phyloP scores from a whole-genome alignment of 139 green algal species.

The Volvox reticuliferus region DNA sequence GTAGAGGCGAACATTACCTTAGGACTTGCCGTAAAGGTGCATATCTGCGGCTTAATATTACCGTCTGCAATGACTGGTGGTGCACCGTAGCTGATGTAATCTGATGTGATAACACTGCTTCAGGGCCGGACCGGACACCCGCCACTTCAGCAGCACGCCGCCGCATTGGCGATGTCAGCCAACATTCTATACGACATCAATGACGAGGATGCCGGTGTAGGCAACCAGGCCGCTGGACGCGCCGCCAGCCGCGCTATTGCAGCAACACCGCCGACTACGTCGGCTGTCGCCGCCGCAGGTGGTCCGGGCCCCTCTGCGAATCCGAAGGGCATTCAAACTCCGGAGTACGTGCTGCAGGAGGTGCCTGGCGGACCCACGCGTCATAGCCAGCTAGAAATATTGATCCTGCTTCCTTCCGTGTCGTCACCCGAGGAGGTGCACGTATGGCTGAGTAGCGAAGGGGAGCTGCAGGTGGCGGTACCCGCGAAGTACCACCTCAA shows the following conservation, averaged over 20 bases:
- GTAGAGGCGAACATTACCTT: too few relatives aligned
- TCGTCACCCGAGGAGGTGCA: conserved; percentile 22
- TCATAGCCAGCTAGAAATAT: conserved; percentile 31
- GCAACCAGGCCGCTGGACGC: background rate
- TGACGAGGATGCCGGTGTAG: background rate
- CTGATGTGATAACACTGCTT: background rate
- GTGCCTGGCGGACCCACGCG: conserved; percentile 1
- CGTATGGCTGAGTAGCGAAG: conserved; percentile 1
- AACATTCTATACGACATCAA: conserved; percentile 25
- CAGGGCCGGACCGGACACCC: background rate
- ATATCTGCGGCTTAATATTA: too few relatives aligned
- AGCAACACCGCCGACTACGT: background rate
- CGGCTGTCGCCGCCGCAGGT: background rate
- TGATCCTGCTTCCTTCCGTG: conserved; percentile 6
- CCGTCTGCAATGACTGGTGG: too few relatives aligned
- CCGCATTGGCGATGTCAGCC: background rate
- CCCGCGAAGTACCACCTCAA: conserved; percentile 18
- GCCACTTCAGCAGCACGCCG: background rate
- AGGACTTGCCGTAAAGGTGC: too few relatives aligned
- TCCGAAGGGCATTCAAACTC: background rate
- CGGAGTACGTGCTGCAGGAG: conserved; percentile 1
- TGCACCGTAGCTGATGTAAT: too few relatives aligned
- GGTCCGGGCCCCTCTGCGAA: background rate
- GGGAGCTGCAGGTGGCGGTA: conserved; percentile 22
- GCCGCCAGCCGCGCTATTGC: background rate